Base-by-base conservation (phyloP, 106 monocot species). In the Xerophyta viscosa region DNA sequence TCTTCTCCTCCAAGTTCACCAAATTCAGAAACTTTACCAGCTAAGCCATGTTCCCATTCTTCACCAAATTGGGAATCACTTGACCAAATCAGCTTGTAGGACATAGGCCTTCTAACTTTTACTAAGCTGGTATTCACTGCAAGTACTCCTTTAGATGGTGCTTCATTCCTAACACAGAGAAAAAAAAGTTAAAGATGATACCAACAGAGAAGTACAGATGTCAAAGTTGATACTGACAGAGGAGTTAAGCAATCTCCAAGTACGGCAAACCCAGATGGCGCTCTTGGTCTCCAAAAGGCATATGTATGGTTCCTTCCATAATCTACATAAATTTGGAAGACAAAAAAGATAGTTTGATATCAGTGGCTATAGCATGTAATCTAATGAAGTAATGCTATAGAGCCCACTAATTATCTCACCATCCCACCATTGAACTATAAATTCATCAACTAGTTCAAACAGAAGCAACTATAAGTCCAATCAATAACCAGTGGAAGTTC, bases 161-260 rank as follows among this genome's bases (percentile, higher is more conserved):
- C 85, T 58, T 90, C 82, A 74, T 83, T 86, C 74, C 98, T 98
- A 66, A 27, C 3, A 51, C 2, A 11, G 3, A 3, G 12, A 66
- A 31, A 61, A 17, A 62, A 56, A 31, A 37, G 23, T 17, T 2
- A 27, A 28, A 29, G 3, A 48, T 15, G 27, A 4, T 44, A 14
- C 43, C 15, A 14, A 44, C 3, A 44, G n/a, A 41, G 13, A 29
- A 19, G 39, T 25, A 18, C 33, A 43, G 3, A 48, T 49, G 18
- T 17, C 13, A 4, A 30, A 51, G 26, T 17, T 50, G 50, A 29
- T 55, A 77, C 73, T 56, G 29, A 98, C 96, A 73, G 31, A 33
- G 96, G 90, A 37, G 86, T 98, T 46, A 98, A 72, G 66, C 86
- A 98, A 37, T 98, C 98, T 37, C 86, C 98, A 68, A 98, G 86